Evolutionary conservation across 2,329 filamentous ascomycete species (phyloP), one percentile per base, ranked within the genome.

Genomic region (Pseudogymnoascus sp.): DNA sequence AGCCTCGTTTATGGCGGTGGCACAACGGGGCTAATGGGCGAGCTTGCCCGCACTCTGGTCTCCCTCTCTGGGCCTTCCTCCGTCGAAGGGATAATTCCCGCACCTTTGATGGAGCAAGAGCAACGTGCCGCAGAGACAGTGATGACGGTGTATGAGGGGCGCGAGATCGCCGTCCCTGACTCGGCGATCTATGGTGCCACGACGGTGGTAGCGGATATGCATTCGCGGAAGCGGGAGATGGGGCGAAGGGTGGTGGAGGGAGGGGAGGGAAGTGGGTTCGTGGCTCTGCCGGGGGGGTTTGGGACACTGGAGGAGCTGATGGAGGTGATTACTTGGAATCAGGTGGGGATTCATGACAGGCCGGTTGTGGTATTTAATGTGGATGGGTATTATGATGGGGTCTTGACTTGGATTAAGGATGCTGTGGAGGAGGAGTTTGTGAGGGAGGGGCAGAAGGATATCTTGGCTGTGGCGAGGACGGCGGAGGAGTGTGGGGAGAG

Each of bases 281-380:
- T 97, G 41, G 91, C 90, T 35, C 77, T 97, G 63, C 85, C 83
- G 61, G 91, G 92, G 57, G 92, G 92, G 1, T 97, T 91, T 73
- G 92, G 92, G 34, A 97, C 92, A 5, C 82, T 96, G 73, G 92
- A 97, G 77, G 92, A 97, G 80, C 82, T 97, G 72, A 90, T 96
- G 73, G 89, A 93, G 77, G 84, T 89, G 3, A 85, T 84, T 39
- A 92, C 89, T 22, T 97, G 92, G 91, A 96, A 96, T 74, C 92
- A 96, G 77, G 77, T 97, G 60, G 92, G 92, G 1, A 97, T 97
- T 65, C 92, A 97, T 75, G 80, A 79, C 67, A 79, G 81, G 60
- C 88, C 87, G 8, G 86, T 97, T 58, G 85, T 92, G 61, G 77
- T 96, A 59, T 83, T 89, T 68, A 97, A 97, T 72, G 81, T 96